Base-by-base conservation (phyloP, 768 basidiomycete genomes). In the Boletus pseudopeckii region DNA sequence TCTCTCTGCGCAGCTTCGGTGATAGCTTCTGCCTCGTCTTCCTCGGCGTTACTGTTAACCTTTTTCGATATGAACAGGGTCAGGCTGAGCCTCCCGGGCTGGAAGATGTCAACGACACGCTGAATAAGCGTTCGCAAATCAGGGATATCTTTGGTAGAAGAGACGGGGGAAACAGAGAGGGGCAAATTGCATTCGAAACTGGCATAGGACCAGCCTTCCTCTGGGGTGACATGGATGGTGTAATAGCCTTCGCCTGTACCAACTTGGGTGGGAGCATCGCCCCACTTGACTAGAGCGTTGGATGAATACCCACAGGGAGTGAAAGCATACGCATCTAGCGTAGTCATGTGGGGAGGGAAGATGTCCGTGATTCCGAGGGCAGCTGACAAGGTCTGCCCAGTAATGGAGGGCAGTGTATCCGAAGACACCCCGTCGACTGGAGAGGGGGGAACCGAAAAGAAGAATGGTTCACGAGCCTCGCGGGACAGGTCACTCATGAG, bases 171-270 rank as follows among this genome's bases (percentile, higher is more conserved):
- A 40, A 71, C 57, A 40, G 74, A 68, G 41, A 87, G 75, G 5
- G 92, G 92, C n/a, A 97, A 84, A 72, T 99, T 99, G 75, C 92
- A 96, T 73, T 99, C 97, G 75, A 99, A 98, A 64, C 90, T 92
- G 58, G 97, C 97, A 71, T 97, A 99, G 43, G 94, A 97, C 90
- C 93, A 98, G 52, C 91, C 96, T 63, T 90, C 86, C 71, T 98
- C 97, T 26, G 97, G 97, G 1, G 97, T 99, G 55, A 98, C 96
- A 69, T 99, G 97, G 52, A 99, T 96, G 7, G 93, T 98, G 69
- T 92, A 98, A 72, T 99, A 99, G 37, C 96, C 92, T 71, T 98
- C 97, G 15, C 84, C 83, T 20, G 45, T 50, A 20, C 56, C 53
- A 32, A 52, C 58, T 34, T 71, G 63, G 51, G 68, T 52, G 28